Conservation (phyloP, 2,329 filamentous ascomycete species). For the Sclerotinia nivalis region DNA sequence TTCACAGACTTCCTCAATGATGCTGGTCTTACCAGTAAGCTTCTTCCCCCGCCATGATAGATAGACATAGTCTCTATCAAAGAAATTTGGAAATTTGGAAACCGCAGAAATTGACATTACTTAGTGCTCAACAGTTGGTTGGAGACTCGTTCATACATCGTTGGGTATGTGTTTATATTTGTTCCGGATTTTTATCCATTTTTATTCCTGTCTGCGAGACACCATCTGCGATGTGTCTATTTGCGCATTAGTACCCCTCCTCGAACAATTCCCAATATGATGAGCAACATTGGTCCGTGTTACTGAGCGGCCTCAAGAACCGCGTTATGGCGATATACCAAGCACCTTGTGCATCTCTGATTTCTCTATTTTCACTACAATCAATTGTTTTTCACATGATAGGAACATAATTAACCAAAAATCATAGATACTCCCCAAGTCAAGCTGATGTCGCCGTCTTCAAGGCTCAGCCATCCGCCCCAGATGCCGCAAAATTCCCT, state of each 20-base stretch:
- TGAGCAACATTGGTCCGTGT: constrained; percentile 95
- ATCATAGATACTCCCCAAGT: constrained; percentile 59
- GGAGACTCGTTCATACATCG: constrained; percentile 75
- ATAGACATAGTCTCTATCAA: constrained; percentile 12
- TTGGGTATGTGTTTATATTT: constrained; percentile 64
- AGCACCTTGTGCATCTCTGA: constrained; percentile 79
- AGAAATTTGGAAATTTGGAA: constrained; percentile 28
- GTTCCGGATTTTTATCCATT: constrained; percentile 27
- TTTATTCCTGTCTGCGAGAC: constrained; percentile 25
- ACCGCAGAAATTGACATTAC: constrained; percentile 39
- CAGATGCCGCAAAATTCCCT: constrained; percentile 84
- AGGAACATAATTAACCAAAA: constrained; percentile 33
- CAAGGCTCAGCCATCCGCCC: constrained; percentile 79
- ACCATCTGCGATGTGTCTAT: constrained; percentile 28
- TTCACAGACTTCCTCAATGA: constrained; percentile 69
- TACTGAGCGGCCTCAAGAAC: constrained; percentile 94
- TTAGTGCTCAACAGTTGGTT: constrained; percentile 72
- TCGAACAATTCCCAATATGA: constrained; percentile 53
- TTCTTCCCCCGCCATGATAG: constrained; percentile 20
- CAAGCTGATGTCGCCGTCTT: constrained; percentile 96
- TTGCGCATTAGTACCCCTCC: constrained; percentile 29
- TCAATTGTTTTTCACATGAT: constrained; percentile 25
- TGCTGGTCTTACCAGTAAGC: constrained; percentile 60
- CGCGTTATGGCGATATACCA: constrained; percentile 76
- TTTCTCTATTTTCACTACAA: constrained; percentile 34